Evolutionary conservation across 148 eudicot genomes (phyloP), one percentile per base, ranked within the genome.

Genomic region (Cornus florida): DNA sequence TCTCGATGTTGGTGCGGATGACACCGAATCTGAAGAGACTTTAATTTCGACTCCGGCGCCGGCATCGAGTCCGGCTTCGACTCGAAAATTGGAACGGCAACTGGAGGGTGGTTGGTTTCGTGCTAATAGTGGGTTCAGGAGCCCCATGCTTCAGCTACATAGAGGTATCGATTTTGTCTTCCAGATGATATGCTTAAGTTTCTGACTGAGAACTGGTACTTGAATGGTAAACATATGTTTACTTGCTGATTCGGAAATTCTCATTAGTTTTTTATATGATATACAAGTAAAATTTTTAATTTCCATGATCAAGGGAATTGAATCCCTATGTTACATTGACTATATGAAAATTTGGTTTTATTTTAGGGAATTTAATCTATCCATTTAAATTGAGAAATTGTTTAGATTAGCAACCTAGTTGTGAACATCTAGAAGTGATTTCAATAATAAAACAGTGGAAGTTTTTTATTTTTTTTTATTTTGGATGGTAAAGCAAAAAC

Each of bases 91-190:
- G 65, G 94, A 79, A 65, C 23, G 88, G 84, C 83, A 78, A 68
- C 87, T 96, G 13, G 99, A 96, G 84, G 87, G 90, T 24, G 87
- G 88, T 24, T 96, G 99, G 99, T 96, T 96, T 86, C 91, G 93
- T 12, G 76, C 90, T 22, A 83, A 87, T 82, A 90, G 88, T 57
- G 87, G 91, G 75, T 92, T 93, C 70, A 93, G 80, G 75, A 92
- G 98, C 83, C 97, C 97, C 46, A 96, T 96, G 99, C 90, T 96
- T 82, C 93, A 92, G 85, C 97, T 96, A 65, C 99, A 96, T 73
- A 89, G 91, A 91, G 99, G 99, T 93, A 38, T 43, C 11, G 22
- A 23, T 67, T 33, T 4, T 33, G 8, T 35, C 28, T 41, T 67
- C 32, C 74, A 38, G 14, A 17, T 14, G 64, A 57, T 57, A 10